Percentiles rank a stretch among this genome's conserved stretches.
Evolutionary conservation across 1,139 yeast species (phyloP).

Genomic region (Pichiaceae sp.): DNA sequence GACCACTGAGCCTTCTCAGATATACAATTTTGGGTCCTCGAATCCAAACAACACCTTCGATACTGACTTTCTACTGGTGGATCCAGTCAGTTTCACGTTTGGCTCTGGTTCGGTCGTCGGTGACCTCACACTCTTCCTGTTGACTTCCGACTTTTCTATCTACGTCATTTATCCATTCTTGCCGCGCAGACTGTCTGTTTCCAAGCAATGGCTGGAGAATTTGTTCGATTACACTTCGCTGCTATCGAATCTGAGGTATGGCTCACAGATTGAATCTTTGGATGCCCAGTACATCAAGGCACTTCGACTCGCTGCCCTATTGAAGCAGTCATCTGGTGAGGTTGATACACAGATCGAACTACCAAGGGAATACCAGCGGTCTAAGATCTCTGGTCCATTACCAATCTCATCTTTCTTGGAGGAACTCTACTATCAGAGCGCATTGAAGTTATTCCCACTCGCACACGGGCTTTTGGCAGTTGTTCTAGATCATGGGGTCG

Average conservation of each 20-base stretch:
- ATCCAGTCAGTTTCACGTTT: slow-evolving; percentile 39
- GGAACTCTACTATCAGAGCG: slow-evolving; percentile 33
- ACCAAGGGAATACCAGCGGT: slow-evolving; percentile 11
- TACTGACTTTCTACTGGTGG: slow-evolving; percentile 10
- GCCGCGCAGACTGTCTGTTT: slow-evolving; percentile 32
- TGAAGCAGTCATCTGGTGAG: slow-evolving; percentile 8
- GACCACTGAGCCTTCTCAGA: slow-evolving; percentile 10
- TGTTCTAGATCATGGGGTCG: slow-evolving; percentile 13
- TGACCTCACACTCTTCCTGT: slow-evolving; percentile 36
- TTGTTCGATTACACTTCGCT: slow-evolving; percentile 32
- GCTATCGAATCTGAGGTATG: slow-evolving; percentile 14
- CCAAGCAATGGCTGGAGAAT: slow-evolving; percentile 26
- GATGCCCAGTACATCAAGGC: slow-evolving; percentile 11
- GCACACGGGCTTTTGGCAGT: slow-evolving; percentile 17
- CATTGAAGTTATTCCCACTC: slow-evolving; percentile 24
- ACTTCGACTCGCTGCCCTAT: slow-evolving; percentile 16
- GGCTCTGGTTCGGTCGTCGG: slow-evolving; percentile 29
- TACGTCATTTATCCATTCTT: slow-evolving; percentile 49
- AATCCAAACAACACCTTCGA: slow-evolving; percentile 2
- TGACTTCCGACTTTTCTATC: slow-evolving; percentile 46
- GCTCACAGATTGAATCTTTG: slow-evolving; percentile 12
- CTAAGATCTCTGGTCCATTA: slow-evolving; percentile 37
- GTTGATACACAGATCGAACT: slow-evolving; percentile 6
- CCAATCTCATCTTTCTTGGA: slow-evolving; percentile 43
- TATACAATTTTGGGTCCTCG: slow-evolving; percentile 10